Conservation (phyloP, 2,329 filamentous ascomycete genomes). For the Cytospora piceicola region DNA sequence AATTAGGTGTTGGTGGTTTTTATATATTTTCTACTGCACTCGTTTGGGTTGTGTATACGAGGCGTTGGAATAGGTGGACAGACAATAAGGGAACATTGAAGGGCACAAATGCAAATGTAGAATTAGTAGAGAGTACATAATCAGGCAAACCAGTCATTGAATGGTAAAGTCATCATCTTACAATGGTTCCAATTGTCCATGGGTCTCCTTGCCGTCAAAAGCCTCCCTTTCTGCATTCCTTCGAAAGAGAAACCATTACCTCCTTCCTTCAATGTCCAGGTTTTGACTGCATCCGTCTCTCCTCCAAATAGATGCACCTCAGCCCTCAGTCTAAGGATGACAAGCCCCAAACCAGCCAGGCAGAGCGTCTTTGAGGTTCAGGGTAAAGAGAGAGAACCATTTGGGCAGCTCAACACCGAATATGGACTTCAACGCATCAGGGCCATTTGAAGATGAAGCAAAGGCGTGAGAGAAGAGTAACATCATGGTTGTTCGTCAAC, state of each 20-base stretch:
- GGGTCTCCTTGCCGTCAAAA: not conserved
- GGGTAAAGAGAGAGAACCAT: not conserved
- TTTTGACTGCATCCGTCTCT: not conserved
- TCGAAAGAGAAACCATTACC: not conserved
- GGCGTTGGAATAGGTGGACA: not conserved
- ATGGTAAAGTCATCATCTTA: not conserved
- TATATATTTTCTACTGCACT: not conserved
- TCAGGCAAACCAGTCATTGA: not conserved
- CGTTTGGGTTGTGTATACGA: not conserved
- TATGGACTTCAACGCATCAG: not conserved
- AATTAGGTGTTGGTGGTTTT: slow-evolving; percentile 37
- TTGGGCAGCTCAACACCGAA: too few relatives aligned
- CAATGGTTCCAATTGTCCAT: too few relatives aligned
- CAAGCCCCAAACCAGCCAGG: not conserved
- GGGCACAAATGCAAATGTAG: not conserved
- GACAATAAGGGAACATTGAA: not conserved
- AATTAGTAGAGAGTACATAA: not conserved
- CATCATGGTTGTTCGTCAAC: too few relatives aligned
- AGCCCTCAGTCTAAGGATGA: not conserved
- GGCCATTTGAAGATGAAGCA: not conserved
- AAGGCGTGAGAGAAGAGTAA: not conserved
- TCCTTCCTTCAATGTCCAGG: not conserved
- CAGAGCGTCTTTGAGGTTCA: not conserved
- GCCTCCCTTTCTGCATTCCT: not conserved
- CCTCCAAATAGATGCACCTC: not conserved